Evolutionary conservation across 352 stramenopile genomes (phyloP).

Genomic region (Globisporangium orthogonon): DNA sequence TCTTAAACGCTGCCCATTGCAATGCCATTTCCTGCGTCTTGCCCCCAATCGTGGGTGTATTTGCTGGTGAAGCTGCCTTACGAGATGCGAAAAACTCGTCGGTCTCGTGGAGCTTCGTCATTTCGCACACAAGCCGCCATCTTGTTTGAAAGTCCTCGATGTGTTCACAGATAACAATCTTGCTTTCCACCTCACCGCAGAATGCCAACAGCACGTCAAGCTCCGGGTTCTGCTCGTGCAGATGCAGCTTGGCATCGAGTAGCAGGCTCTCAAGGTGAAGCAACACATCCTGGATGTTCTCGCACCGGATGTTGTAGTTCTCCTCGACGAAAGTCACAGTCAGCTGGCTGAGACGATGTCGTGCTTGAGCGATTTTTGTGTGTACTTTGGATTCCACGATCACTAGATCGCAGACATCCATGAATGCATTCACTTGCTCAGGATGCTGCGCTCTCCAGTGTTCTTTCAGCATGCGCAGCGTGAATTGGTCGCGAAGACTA

Average conservation of each 20-base stretch:
- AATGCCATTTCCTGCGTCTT: constrained; percentile 12
- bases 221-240: constrained; percentile 37
- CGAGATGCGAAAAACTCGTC: constrained; percentile 45
- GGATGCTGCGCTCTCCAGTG: constrained; percentile 8
- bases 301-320: constrained; percentile 36
- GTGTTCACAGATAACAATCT: constrained; percentile 24
- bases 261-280: constrained; percentile 26
- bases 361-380: constrained; percentile 23
- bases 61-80: constrained; percentile 1
- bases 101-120: constrained; percentile 46
- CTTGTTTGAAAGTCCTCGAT: constrained; percentile 34
- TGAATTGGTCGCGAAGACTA: constrained; percentile 8
- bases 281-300: constrained; percentile 22
- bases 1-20: constrained; percentile 12
- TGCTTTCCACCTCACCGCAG: constrained; percentile 24
- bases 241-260: constrained; percentile 27
- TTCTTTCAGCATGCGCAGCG: constrained; percentile 20
- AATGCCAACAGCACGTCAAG: constrained; percentile 25
- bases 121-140: constrained; percentile 39
- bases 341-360: constrained; percentile 25
- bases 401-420: constrained; percentile 36
- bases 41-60: constrained; percentile 6
- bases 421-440: constrained; percentile 11
- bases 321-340: constrained; percentile 23
- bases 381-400: constrained; percentile 48